Evolutionary conservation across 331 rosid genomes (phyloP).

Genomic region (Phaseolus coccineus): DNA sequence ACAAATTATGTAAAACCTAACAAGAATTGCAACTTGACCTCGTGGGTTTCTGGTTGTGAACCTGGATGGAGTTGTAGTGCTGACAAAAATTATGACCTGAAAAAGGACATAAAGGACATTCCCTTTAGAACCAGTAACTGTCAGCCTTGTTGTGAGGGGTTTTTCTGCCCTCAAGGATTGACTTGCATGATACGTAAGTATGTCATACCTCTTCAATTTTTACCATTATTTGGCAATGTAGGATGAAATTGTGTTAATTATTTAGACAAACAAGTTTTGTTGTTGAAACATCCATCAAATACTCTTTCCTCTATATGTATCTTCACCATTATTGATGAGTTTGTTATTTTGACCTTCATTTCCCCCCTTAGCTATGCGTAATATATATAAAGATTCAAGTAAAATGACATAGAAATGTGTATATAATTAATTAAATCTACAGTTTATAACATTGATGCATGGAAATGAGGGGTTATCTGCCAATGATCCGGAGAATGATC

Average conservation of each 20-base stretch:
- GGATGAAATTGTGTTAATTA: slow-evolving; percentile 11
- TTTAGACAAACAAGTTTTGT: not conserved
- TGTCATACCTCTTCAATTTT: slow-evolving; percentile 42
- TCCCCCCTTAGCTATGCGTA: not conserved
- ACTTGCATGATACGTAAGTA: slow-evolving; percentile 95
- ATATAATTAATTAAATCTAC: not conserved
- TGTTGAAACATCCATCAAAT: not conserved
- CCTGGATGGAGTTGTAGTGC: slow-evolving; percentile 90
- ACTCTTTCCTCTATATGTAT: not conserved
- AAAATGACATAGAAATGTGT: too few species aligned
- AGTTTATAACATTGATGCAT: too few species aligned
- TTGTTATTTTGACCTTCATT: not conserved
- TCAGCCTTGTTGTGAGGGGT: slow-evolving; percentile 86
- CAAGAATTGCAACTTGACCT: slow-evolving; percentile 72
- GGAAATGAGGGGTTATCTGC: not conserved
- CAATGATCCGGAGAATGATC: not conserved
- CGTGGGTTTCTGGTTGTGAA: slow-evolving; percentile 83
- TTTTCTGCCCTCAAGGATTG: slow-evolving; percentile 84
- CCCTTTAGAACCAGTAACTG: slow-evolving; percentile 65
- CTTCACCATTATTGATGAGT: not conserved
- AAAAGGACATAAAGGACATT: slow-evolving; percentile 44
- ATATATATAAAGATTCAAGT: not conserved
- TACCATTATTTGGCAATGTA: slow-evolving; percentile 1
- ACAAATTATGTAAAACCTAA: slow-evolving; percentile 63
- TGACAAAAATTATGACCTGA: slow-evolving; percentile 53